Conservation (phyloP, 2,329 filamentous ascomycete genomes). For the Paecilomyces fulvus region DNA sequence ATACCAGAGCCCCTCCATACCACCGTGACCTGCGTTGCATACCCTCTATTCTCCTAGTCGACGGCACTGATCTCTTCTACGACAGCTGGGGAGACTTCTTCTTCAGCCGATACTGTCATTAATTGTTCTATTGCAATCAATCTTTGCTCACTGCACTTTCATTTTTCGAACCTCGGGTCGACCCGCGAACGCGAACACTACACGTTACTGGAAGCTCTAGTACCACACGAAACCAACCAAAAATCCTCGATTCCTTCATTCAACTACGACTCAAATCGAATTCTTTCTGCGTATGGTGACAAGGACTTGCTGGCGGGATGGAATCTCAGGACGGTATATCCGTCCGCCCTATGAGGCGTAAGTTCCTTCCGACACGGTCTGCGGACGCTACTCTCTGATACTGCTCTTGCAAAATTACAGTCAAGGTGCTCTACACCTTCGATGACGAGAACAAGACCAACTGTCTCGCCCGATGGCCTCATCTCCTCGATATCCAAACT, state of each 20-base stretch:
- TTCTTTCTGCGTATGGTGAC: slow-evolving; percentile 23
- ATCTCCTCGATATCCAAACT: slow-evolving; percentile 70
- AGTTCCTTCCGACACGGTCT: slow-evolving; percentile 22
- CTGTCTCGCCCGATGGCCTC: slow-evolving; percentile 78
- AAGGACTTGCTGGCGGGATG: slow-evolving; percentile 25
- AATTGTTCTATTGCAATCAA: not conserved
- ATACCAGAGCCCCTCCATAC: slow-evolving; percentile 19
- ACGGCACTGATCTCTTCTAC: slow-evolving; percentile 14
- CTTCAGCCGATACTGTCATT: not conserved
- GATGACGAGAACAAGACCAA: slow-evolving; percentile 81
- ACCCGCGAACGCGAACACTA: slow-evolving; percentile 6
- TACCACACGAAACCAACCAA: slow-evolving; percentile 1
- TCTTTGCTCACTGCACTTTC: not conserved
- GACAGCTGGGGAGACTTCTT: slow-evolving; percentile 1
- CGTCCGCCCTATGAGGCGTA: slow-evolving; percentile 60
- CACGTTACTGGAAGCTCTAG: not conserved
- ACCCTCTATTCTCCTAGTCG: slow-evolving; percentile 24
- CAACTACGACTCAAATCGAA: not conserved
- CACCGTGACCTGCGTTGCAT: slow-evolving; percentile 18
- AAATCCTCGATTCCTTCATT: not conserved
- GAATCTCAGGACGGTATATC: slow-evolving; percentile 46
- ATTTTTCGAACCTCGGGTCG: slow-evolving; percentile 11
- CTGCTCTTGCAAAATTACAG: slow-evolving; percentile 38
- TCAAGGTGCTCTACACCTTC: slow-evolving; percentile 96
- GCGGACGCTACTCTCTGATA: slow-evolving; percentile 8